phyloP scores from a whole-genome alignment of 1,284 basidiomycete genomes.

The Lentinula novae-zelandiae region DNA sequence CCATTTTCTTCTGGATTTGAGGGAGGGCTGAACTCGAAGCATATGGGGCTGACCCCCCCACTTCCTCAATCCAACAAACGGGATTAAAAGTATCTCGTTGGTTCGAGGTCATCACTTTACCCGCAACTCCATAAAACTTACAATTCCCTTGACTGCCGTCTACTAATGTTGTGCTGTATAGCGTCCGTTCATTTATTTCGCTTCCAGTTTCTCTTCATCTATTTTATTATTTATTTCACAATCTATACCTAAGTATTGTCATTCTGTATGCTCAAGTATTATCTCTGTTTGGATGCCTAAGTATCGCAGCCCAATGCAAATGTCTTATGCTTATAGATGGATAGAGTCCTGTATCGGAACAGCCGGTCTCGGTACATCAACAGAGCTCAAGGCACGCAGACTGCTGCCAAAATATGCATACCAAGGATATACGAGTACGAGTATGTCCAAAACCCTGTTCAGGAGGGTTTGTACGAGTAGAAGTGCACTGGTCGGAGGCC shows the following conservation, averaged over 20 bases:
- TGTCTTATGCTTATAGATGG: too few species aligned
- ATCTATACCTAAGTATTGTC: constrained; percentile 2
- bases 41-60: constrained; percentile 32
- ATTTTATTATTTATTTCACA: not conserved
- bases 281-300: not conserved
- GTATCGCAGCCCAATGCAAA: too few species aligned
- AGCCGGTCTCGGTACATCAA: too few species aligned
- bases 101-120: too few species aligned
- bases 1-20: constrained; percentile 37
- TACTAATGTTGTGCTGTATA: not conserved
- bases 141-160: not conserved
- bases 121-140: too few species aligned
- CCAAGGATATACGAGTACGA: too few species aligned
- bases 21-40: constrained; percentile 11
- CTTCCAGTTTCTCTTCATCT: not conserved
- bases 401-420: too few species aligned
- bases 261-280: not conserved
- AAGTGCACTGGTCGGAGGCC: too few species aligned
- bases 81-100: not conserved
- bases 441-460: too few species aligned
- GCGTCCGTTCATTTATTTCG: not conserved
- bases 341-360: too few species aligned
- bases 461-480: too few species aligned
- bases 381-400: too few species aligned
- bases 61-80: constrained; percentile 25